Evolutionary conservation across 1,284 basidiomycete species (phyloP).

Genomic region (Entoloma clypeatum): DNA sequence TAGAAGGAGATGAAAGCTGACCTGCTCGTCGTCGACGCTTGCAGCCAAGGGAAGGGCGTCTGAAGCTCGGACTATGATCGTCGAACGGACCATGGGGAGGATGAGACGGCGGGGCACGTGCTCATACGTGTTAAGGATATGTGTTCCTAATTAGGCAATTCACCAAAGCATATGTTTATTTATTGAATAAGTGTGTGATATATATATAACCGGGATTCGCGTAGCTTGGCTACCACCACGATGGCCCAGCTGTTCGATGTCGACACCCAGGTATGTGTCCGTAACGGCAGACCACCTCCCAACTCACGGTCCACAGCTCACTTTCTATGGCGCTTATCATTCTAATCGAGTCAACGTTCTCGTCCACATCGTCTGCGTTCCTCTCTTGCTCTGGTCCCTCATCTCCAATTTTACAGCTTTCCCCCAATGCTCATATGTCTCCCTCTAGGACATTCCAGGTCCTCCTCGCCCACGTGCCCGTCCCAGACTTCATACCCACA

Average conservation of each 20-base stretch:
- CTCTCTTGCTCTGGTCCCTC: conserved; percentile 70
- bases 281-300: conserved; percentile 6
- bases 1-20: conserved; percentile 32
- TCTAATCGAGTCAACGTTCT: conserved; percentile 73
- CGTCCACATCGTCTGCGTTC: conserved; percentile 83
- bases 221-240: conserved; percentile 22
- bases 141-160: conserved; percentile 15
- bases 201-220: conserved; percentile 1
- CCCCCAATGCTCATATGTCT: conserved; percentile 7
- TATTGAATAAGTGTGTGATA: conserved; percentile 4
- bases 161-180: conserved; percentile 17
- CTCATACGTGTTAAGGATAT: conserved; percentile 13
- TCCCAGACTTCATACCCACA: conserved; percentile 54
- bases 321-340: conserved; percentile 90
- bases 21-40: conserved; percentile 93
- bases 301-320: conserved; percentile 46
- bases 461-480: conserved; percentile 47
- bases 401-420: conserved; percentile 1
- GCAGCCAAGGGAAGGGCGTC: conserved; percentile 92
- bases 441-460: conserved; percentile 60
- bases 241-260: conserved; percentile 53
- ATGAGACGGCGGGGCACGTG: conserved; percentile 12
- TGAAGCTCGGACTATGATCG: conserved; percentile 85
- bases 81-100: conserved; percentile 80
- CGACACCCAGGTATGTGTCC: conserved; percentile 47